Conservation (phyloP, 2,329 filamentous ascomycete species). For the Penicillium hordei region DNA sequence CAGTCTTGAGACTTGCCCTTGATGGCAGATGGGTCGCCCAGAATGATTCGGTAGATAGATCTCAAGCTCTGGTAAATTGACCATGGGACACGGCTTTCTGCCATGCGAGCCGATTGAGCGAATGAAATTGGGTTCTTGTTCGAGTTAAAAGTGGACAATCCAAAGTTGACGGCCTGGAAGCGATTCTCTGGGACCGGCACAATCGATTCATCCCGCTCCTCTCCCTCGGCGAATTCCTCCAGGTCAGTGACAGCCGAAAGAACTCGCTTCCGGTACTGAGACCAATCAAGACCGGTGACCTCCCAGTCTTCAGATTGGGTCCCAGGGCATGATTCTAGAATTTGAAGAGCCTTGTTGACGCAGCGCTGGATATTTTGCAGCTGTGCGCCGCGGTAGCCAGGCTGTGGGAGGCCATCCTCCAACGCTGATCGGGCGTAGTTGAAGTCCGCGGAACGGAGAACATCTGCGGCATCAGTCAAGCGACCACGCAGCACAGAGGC, state of each 20-base stretch:
- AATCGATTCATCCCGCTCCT: constrained; percentile 50
- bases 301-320: constrained; percentile 70
- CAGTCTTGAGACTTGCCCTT: constrained; percentile 80
- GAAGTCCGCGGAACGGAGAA: constrained; percentile 76
- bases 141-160: constrained; percentile 42
- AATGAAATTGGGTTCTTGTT: constrained; percentile 58
- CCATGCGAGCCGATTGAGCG: constrained; percentile 66
- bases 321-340: constrained; percentile 73
- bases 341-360: constrained; percentile 64
- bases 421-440: constrained; percentile 66
- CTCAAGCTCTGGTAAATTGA: constrained; percentile 82
- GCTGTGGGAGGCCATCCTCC: constrained; percentile 62
- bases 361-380: constrained; percentile 76
- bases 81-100: constrained; percentile 85
- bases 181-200: constrained; percentile 42
- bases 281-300: constrained; percentile 77
- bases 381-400: constrained; percentile 71
- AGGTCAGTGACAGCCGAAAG: constrained; percentile 68
- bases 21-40: constrained; percentile 74
- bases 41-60: constrained; percentile 74
- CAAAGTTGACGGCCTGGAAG: constrained; percentile 52
- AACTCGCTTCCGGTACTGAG: constrained; percentile 74
- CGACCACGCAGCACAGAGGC: constrained; percentile 73
- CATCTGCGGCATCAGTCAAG: constrained; percentile 62
- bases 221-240: constrained; percentile 75